Percentiles rank a stretch among this genome's conserved stretches.
Conservation (phyloP, 345 rosid genomes). For the Anastatica hierochuntica region DNA sequence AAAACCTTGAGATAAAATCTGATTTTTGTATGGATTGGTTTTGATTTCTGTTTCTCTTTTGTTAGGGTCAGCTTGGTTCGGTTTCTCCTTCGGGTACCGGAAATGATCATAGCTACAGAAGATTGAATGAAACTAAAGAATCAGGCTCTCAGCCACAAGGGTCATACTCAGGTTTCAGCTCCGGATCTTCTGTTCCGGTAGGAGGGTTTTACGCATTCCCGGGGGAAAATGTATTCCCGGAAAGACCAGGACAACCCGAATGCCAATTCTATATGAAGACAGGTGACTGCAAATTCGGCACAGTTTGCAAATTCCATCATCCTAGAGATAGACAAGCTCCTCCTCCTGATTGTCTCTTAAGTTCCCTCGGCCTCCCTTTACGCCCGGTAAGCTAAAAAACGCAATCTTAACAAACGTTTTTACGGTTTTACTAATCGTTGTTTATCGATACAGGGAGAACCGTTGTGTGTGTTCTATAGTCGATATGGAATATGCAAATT, state of each 20-base stretch:
- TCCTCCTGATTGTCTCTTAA: slow-evolving; percentile 81
- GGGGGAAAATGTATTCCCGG: slow-evolving; percentile 87
- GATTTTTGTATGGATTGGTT: background rate
- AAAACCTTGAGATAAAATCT: background rate
- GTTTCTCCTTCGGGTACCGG: slow-evolving; percentile 76
- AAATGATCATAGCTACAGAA: slow-evolving; percentile 51
- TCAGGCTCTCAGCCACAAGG: slow-evolving; percentile 60
- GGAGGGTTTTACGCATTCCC: slow-evolving; percentile 64
- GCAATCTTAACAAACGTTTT: background rate
- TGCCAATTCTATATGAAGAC: slow-evolving; percentile 98
- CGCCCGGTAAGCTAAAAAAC: slow-evolving; percentile 60
- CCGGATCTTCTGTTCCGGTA: slow-evolving; percentile 51
- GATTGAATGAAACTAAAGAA: slow-evolving; percentile 41
- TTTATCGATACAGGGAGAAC: slow-evolving; percentile 94
- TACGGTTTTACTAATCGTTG: too few species aligned
- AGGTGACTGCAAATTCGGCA: slow-evolving; percentile 96
- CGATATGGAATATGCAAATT: slow-evolving; percentile 98
- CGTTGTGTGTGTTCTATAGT: slow-evolving; percentile 81
- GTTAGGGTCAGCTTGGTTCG: slow-evolving; percentile 77
- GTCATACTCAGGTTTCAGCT: slow-evolving; percentile 42
- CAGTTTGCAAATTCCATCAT: slow-evolving; percentile 91
- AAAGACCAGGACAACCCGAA: slow-evolving; percentile 94
- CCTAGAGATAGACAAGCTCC: slow-evolving; percentile 92
- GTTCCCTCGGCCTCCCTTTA: slow-evolving; percentile 85
- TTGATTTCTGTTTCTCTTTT: background rate